phyloP scores from a whole-genome alignment of 108 stramenopile genomes.

The Nitzschia sp. region DNA sequence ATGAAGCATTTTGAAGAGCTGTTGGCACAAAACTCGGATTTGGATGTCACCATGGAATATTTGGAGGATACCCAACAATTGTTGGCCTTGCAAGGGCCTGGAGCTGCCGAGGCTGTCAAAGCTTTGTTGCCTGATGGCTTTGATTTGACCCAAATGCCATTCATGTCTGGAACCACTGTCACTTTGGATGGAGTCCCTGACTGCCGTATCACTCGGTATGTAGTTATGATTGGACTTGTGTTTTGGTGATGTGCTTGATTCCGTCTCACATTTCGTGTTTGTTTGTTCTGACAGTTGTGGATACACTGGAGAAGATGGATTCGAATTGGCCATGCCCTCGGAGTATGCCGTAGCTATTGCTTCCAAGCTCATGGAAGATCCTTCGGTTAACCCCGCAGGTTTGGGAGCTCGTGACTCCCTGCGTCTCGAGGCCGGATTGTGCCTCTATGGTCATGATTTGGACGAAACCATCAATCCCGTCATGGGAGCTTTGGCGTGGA shows the following conservation, averaged over 20 bases:
- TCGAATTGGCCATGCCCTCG: conserved; percentile 92
- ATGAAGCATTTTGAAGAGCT: conserved; percentile 88
- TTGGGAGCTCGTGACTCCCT: conserved; percentile 98
- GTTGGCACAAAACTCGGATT: conserved; percentile 61
- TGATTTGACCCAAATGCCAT: conserved; percentile 86
- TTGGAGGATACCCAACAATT: conserved; percentile 90
- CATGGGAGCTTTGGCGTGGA: conserved; percentile 92
- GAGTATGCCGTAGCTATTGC: conserved; percentile 79
- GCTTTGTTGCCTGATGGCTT: conserved; percentile 79
- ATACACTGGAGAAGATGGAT: conserved; percentile 99
- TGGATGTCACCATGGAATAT: conserved; percentile 91
- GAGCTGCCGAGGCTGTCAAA: conserved; percentile 77
- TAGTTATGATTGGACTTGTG: too few relatives aligned
- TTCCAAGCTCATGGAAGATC: conserved; percentile 69
- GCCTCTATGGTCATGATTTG: conserved; percentile 98
- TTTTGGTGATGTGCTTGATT: background rate
- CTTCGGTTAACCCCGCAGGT: conserved; percentile 87
- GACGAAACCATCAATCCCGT: conserved; percentile 92
- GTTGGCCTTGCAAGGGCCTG: conserved; percentile 95
- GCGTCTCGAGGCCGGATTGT: conserved; percentile 97
- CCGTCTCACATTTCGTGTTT: background rate
- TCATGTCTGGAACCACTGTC: conserved; percentile 91
- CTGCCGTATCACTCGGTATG: conserved; percentile 90
- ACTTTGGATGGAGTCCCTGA: conserved; percentile 86
- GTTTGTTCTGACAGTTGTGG: conserved; percentile 78